These are phyloP conservation scores for Urochloa ruziziensis DNA, from an alignment of 176 grass and related monocot species.

Conservation along the genomic window DNA sequence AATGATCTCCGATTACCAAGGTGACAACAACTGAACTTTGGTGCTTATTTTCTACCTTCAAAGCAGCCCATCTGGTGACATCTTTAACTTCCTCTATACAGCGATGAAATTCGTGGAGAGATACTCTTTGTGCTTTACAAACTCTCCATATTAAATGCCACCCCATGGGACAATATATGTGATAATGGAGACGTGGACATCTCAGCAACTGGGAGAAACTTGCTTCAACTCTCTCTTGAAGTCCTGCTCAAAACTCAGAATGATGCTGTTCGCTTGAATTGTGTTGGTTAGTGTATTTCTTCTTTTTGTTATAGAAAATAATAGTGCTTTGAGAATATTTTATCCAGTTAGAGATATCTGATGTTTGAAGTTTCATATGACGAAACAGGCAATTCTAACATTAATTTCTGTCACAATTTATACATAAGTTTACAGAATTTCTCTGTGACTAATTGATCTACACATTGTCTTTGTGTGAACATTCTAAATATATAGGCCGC, in stretches of 20 bases:
- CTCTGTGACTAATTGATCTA: background rate
- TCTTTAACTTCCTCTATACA: conserved; percentile 52
- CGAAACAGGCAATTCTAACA: background rate
- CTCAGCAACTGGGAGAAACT: conserved; percentile 35
- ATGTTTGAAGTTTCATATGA: background rate
- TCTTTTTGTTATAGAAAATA: background rate
- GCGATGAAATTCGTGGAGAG: conserved; percentile 84
- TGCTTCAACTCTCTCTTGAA: conserved; percentile 70
- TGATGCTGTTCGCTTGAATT: conserved; percentile 82
- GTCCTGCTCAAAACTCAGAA: conserved; percentile 90
- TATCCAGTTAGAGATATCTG: background rate
- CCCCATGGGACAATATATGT: conserved; percentile 66
- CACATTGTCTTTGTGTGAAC: background rate
- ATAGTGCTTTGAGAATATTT: background rate
- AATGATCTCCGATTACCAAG: conserved; percentile 75
- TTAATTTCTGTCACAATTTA: conserved; percentile 8
- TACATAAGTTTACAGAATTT: conserved; percentile 9
- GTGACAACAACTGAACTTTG: conserved; percentile 39
- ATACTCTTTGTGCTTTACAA: conserved; percentile 89
- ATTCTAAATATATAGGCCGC: conserved; percentile 12
- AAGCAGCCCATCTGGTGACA: conserved; percentile 1
- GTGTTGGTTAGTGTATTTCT: conserved; percentile 68
- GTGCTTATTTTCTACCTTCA: conserved; percentile 10
- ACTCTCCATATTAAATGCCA: conserved; percentile 60
- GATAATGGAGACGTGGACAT: conserved; percentile 39